Evolutionary conservation across 2,329 filamentous ascomycete genomes (phyloP).

Genomic region (Scedosporium apiospermum): DNA sequence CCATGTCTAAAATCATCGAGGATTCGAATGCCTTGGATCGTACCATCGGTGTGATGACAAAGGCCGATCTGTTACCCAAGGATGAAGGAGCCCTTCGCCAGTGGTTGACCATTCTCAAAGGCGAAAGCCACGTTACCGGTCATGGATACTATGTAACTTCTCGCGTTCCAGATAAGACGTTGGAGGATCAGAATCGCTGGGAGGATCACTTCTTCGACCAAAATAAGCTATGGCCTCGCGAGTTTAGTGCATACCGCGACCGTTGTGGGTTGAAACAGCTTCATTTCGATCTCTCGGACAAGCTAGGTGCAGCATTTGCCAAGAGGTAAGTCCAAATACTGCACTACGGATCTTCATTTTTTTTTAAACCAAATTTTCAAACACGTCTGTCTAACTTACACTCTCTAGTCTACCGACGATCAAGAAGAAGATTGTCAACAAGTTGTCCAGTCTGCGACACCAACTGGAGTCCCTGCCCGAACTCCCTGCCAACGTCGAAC

Average conservation of each 20-base stretch:
- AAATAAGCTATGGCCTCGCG: slow-evolving; percentile 34
- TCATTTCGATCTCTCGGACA: slow-evolving; percentile 41
- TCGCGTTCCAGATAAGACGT: slow-evolving; percentile 46
- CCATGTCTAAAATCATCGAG: slow-evolving; percentile 56
- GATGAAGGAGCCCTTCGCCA: slow-evolving; percentile 39
- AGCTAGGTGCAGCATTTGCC: slow-evolving; percentile 43
- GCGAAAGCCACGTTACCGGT: slow-evolving; percentile 51
- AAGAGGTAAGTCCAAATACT: slow-evolving; percentile 27
- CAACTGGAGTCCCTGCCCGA: slow-evolving; percentile 55
- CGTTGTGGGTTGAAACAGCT: slow-evolving; percentile 45
- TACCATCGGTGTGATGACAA: slow-evolving; percentile 72
- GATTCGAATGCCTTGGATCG: slow-evolving; percentile 44
- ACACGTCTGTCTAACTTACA: not conserved
- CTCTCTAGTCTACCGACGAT: slow-evolving; percentile 38
- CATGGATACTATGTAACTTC: slow-evolving; percentile 76
- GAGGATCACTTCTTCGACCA: slow-evolving; percentile 42
- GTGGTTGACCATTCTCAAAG: slow-evolving; percentile 55
- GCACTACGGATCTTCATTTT: not conserved
- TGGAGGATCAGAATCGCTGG: slow-evolving; percentile 41
- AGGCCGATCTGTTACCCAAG: slow-evolving; percentile 62
- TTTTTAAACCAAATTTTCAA: no score
- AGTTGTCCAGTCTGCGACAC: slow-evolving; percentile 40
- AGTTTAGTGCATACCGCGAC: slow-evolving; percentile 36
- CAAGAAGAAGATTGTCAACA: slow-evolving; percentile 38
- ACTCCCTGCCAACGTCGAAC: slow-evolving; percentile 57